phyloP scores from a whole-genome alignment of 1,139 yeast species.

The Saccharomyces hybrid region DNA sequence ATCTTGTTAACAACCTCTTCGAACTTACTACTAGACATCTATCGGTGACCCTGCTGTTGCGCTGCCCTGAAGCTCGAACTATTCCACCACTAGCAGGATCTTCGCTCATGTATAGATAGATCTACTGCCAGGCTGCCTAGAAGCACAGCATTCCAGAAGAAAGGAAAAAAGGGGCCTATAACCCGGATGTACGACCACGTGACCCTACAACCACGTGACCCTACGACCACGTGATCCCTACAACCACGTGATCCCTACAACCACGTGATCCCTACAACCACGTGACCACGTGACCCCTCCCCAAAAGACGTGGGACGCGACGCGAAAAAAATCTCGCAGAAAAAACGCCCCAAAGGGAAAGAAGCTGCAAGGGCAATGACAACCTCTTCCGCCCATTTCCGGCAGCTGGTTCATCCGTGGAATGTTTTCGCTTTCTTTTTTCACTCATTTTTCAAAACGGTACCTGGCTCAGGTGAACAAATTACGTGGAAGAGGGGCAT shows the following conservation, averaged over 20 bases:
- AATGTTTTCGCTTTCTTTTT: not conserved
- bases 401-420: not conserved
- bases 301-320: not conserved
- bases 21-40: slow-evolving; percentile 17
- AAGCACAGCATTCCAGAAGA: not conserved
- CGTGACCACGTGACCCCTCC: not conserved
- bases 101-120: not conserved
- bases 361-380: not conserved
- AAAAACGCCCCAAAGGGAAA: not conserved
- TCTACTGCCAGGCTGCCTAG: not conserved
- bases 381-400: not conserved
- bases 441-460: not conserved
- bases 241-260: not conserved
- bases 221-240: too few species aligned
- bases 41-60: not conserved
- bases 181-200: not conserved
- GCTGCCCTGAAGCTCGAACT: not conserved
- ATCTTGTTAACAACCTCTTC: slow-evolving; percentile 23
- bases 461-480: not conserved
- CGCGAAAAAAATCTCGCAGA: not conserved
- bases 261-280: too few species aligned
- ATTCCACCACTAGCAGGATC: not conserved
- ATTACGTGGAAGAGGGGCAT: not conserved
- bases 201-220: too few species aligned
- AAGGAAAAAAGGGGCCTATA: not conserved